Conservation (phyloP, 2,329 filamentous ascomycete genomes). For the Ilyonectria mors-panacis region DNA sequence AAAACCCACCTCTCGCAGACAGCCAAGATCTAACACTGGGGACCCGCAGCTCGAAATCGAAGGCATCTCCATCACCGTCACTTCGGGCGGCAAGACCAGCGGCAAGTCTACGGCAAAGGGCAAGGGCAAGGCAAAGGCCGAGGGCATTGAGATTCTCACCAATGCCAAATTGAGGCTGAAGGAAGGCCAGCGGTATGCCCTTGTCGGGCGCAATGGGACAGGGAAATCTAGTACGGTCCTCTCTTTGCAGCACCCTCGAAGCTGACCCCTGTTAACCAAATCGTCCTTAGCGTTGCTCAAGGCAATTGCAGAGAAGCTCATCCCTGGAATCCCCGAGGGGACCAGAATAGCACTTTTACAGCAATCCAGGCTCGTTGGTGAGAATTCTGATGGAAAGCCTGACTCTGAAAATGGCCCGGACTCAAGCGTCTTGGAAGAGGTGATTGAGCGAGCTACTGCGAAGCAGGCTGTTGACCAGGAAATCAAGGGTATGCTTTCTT, state of each 20-base stretch:
- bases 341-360: conserved; percentile 78
- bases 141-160: conserved; percentile 76
- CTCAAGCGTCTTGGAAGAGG: conserved; percentile 73
- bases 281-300: conserved; percentile 73
- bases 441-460: conserved; percentile 73
- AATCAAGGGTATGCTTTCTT: conserved; percentile 66
- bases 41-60: conserved; percentile 75
- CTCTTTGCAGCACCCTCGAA: background rate
- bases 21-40: background rate
- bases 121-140: conserved; percentile 62
- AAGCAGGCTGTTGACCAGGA: conserved; percentile 72
- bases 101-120: conserved; percentile 63
- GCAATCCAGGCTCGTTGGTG: conserved; percentile 66
- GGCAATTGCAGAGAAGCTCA: conserved; percentile 83
- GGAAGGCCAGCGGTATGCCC: conserved; percentile 80
- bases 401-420: conserved; percentile 30
- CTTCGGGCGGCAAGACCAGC: conserved; percentile 56
- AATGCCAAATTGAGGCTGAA: conserved; percentile 81
- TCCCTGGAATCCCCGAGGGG: conserved; percentile 80
- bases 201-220: conserved; percentile 85
- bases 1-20: background rate
- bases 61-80: conserved; percentile 79
- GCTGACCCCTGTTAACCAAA: conserved; percentile 7
- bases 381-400: conserved; percentile 50
- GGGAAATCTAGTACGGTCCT: conserved; percentile 81